Percentiles rank a stretch among this genome's conserved stretches.
phyloP scores from a whole-genome alignment of 495 filamentous ascomycete genomes.

The Astrothelium macrocarpum region DNA sequence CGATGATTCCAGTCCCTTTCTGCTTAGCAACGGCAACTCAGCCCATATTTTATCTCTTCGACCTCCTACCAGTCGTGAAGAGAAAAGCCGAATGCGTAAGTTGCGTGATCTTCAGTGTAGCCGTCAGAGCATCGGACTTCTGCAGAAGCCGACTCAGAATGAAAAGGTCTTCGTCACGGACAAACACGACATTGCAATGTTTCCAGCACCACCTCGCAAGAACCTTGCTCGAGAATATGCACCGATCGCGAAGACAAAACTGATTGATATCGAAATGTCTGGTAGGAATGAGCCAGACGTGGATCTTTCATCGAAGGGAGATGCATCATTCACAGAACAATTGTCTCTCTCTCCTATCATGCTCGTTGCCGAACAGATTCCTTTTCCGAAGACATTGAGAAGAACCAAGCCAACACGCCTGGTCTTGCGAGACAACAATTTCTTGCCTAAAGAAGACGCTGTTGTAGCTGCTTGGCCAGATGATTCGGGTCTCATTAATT shows the following conservation, averaged over 20 bases:
- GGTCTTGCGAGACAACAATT: conserved; percentile 10
- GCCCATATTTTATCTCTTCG: no score
- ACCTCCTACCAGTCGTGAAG: conserved; percentile 10
- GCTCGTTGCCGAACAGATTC: conserved; percentile 25
- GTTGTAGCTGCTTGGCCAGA: not conserved
- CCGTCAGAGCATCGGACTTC: conserved; percentile 10
- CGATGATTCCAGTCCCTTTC: no score
- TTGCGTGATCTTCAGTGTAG: conserved; percentile 19
- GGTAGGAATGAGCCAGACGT: not conserved
- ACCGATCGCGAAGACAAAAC: not conserved
- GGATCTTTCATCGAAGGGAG: conserved; percentile 7
- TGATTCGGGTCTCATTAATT: no score
- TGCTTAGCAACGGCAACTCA: no score
- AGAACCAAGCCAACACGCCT: conserved; percentile 15
- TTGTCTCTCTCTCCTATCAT: conserved; percentile 21
- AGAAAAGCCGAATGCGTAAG: conserved; percentile 21
- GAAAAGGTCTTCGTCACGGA: not conserved
- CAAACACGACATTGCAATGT: not conserved
- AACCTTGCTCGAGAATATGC: not conserved
- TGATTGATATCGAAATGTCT: not conserved
- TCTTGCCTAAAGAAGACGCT: not conserved
- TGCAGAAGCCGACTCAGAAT: not conserved
- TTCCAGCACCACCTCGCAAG: not conserved
- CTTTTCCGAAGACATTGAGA: conserved; percentile 13
- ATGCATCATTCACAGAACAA: conserved; percentile 13